Conservation (phyloP, 2,329 filamentous ascomycete species). For the Beauveria bassiana region DNA sequence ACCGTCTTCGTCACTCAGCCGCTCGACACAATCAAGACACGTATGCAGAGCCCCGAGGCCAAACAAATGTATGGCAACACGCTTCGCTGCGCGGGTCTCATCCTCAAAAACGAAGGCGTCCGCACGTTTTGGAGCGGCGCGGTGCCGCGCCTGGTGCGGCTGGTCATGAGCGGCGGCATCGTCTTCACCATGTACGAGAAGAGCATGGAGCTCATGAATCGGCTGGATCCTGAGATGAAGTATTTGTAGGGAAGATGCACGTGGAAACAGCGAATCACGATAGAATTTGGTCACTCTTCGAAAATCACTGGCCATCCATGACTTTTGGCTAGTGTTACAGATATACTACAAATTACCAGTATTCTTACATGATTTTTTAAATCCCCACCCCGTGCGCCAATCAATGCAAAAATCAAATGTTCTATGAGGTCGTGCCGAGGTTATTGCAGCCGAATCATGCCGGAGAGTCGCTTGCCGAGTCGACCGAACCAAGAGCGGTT, state of each 20-base stretch:
- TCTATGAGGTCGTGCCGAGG: not conserved
- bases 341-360: conserved; percentile 8
- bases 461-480: conserved; percentile 46
- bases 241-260: conserved; percentile 53
- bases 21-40: conserved; percentile 90
- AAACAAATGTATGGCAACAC: conserved; percentile 76
- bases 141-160: conserved; percentile 70
- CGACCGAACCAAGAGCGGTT: conserved; percentile 46
- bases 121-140: conserved; percentile 93
- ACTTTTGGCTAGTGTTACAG: conserved; percentile 8
- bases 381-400: not conserved
- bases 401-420: conserved; percentile 2
- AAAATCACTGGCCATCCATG: not conserved
- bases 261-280: not conserved
- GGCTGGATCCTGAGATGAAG: conserved; percentile 70
- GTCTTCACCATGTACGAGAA: conserved; percentile 99
- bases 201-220: conserved; percentile 80
- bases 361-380: not conserved
- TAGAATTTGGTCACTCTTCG: not conserved
- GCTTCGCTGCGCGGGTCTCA: conserved; percentile 70
- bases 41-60: conserved; percentile 95
- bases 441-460: conserved; percentile 51
- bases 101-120: conserved; percentile 83
- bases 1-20: conserved; percentile 74
- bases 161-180: conserved; percentile 90